Evolutionary conservation across 192 early-diverging fungal genomes (phyloP).

Genomic region (Pilaira anomala): DNA sequence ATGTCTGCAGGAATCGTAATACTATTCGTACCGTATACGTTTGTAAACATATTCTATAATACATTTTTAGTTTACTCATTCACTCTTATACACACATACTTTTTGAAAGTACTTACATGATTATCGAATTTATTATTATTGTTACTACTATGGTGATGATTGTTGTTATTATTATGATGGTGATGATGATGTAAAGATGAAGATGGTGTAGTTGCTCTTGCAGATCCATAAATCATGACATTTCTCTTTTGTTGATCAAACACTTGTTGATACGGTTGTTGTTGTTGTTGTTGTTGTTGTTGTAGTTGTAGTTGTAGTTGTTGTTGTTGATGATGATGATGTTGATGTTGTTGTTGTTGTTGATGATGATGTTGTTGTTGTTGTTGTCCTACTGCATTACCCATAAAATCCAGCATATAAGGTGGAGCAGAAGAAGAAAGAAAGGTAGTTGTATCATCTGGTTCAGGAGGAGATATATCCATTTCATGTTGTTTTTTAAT

Average conservation of each 20-base stretch:
- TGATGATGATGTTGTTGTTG: not conserved
- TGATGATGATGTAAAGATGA: not conserved
- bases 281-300: not conserved
- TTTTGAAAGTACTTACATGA: not conserved
- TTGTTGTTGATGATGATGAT: slow-evolving; percentile 4
- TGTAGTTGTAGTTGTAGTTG: slow-evolving; percentile 1
- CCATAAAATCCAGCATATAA: slow-evolving; percentile 20
- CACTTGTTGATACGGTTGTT: not conserved
- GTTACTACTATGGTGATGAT: not conserved
- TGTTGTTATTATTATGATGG: not conserved
- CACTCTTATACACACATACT: not conserved
- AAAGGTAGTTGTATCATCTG: slow-evolving; percentile 30
- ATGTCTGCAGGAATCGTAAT: slow-evolving; percentile 21
- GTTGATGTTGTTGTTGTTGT: slow-evolving; percentile 5
- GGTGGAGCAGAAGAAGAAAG: slow-evolving; percentile 41
- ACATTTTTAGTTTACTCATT: not conserved
- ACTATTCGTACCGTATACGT: slow-evolving; percentile 17
- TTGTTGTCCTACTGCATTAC: not conserved
- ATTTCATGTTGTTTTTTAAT: not conserved
- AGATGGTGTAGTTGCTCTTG: slow-evolving; percentile 8
- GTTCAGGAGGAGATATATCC: slow-evolving; percentile 20
- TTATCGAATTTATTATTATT: not conserved
- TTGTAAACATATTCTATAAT: not conserved
- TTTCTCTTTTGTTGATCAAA: slow-evolving; percentile 12
- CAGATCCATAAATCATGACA: slow-evolving; percentile 23